Evolutionary conservation across 1,284 basidiomycete genomes (phyloP).

Genomic region (Malassezia obtusa): DNA sequence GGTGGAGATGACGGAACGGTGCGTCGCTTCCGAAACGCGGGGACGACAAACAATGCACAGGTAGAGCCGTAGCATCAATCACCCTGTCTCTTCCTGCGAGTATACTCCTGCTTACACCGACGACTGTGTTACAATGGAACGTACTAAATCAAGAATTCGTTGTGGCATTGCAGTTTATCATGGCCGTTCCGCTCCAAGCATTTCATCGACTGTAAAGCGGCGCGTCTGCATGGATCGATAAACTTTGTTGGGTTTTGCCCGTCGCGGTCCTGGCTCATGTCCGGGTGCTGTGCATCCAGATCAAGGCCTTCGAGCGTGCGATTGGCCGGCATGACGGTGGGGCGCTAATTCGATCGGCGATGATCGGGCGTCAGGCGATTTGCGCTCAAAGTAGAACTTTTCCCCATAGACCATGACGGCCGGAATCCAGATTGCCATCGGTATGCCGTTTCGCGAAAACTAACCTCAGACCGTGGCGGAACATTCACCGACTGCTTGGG

Average conservation of each 20-base stretch:
- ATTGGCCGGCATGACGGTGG: neutral
- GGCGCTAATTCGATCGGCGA: neutral
- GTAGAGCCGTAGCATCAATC: neutral
- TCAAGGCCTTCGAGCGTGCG: constrained; percentile 23
- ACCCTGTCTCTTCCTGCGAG: constrained; percentile 1
- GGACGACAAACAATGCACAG: neutral
- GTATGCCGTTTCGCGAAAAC: neutral
- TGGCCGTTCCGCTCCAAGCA: constrained; percentile 41
- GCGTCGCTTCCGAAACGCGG: constrained; percentile 12
- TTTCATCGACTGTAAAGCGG: constrained; percentile 39
- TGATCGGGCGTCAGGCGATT: no score
- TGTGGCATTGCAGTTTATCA: constrained; percentile 34
- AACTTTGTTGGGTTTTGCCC: constrained; percentile 24
- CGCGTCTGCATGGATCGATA: constrained; percentile 42
- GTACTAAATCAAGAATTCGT: constrained; percentile 39
- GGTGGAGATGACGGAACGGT: constrained; percentile 10
- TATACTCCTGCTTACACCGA: constrained; percentile 15
- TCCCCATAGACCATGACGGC: constrained; percentile 23
- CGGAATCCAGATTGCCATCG: constrained; percentile 35
- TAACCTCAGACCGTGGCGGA: constrained; percentile 36
- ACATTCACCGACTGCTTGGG: constrained; percentile 46
- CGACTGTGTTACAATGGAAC: constrained; percentile 11
- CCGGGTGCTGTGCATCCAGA: no score
- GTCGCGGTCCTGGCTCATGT: no score
- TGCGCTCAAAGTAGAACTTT: no score